A percentile compares a stretch with the other conserved stretches of the same genome.
These are phyloP conservation scores for Metschnikowia borealis DNA, from an alignment of 805 yeast species.

Conservation along the genomic window DNA sequence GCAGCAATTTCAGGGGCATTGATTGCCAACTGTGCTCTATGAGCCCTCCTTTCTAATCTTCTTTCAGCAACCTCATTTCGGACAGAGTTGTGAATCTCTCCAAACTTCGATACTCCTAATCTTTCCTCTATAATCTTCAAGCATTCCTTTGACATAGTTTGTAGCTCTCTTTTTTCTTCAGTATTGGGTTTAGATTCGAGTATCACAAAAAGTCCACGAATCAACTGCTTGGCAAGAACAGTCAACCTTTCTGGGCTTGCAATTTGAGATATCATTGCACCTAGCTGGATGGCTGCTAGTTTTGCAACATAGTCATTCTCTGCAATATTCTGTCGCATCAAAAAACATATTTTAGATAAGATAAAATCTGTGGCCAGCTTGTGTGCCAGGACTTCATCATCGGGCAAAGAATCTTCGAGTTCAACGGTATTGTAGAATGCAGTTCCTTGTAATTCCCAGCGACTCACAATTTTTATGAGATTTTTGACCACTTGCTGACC, in stretches of 20 bases:
- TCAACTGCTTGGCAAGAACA: conserved; percentile 43
- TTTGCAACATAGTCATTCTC: conserved; percentile 56
- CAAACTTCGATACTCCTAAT: conserved; percentile 68
- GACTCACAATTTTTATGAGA: conserved; percentile 53
- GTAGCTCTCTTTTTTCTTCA: conserved; percentile 51
- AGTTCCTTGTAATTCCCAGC: conserved; percentile 53
- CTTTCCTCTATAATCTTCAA: conserved; percentile 61
- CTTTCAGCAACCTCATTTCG: conserved; percentile 54
- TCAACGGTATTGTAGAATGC: conserved; percentile 29
- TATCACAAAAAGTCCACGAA: conserved; percentile 51
- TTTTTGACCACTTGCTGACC: conserved; percentile 65
- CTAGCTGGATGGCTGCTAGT: conserved; percentile 62
- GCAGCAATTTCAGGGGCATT: conserved; percentile 82
- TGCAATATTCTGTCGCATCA: conserved; percentile 60
- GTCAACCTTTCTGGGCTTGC: conserved; percentile 39
- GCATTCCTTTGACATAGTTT: conserved; percentile 58
- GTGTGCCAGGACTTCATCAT: conserved; percentile 13
- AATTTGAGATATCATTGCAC: conserved; percentile 61
- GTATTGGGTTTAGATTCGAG: conserved; percentile 44
- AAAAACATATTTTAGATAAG: conserved; percentile 54
- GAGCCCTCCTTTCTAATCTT: conserved; percentile 72
- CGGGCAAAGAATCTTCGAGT: background rate
- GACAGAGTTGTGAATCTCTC: conserved; percentile 59
- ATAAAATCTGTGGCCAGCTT: conserved; percentile 55
- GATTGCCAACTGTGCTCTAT: conserved; percentile 70